Base-by-base conservation (phyloP, 805 yeast species). In the Candida namnaoensis region DNA sequence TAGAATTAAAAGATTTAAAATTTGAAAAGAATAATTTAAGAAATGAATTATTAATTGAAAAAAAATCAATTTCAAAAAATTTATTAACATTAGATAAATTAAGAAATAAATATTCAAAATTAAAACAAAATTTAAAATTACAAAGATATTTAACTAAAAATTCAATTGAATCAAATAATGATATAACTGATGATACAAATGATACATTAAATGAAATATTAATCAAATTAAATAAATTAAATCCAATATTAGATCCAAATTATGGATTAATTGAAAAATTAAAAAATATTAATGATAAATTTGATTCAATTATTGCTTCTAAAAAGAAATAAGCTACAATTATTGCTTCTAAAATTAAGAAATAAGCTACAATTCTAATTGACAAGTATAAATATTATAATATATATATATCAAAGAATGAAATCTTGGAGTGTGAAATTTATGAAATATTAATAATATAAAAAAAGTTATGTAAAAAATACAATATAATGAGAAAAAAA, bases 21-120 rank as follows among this genome's bases (percentile, higher is more conserved):
- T 38, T 39, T 11, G 50, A 52, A 13, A 66, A 66, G 43, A 52
- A 56, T 32, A 51, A 53, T 3, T 41, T 58, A 12, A 49, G 72
- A 35, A 30, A 38, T 6, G 43, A 56, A 11, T 55, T 68, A 5
- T 58, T 56, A 41, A 46, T 57, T 7, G 43, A 53, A 1, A 50
- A 67, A 15, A 47, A 56, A 25, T 50, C 55, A n/a, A 52, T 60
- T 6, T 51, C 49, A 32, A 41, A 43, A 11, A 49, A 55, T 30
- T 46, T 44, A 51, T 52, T 41, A 34, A 49, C 40, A 36, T 53
- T 50, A 44, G 71, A 47, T 38, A 44, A 39, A 39, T 41, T 46
- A 40, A 50, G 47, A 34, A 39, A 50, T 9, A 53, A 57, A 13
- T 53, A 63, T 35, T 46, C 49, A 25, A 42, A 43, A 25, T 41